A percentile compares a stretch with the other conserved stretches of the same genome.
Conservation (phyloP, 1,284 basidiomycete genomes). For the Fomes fomentarius region DNA sequence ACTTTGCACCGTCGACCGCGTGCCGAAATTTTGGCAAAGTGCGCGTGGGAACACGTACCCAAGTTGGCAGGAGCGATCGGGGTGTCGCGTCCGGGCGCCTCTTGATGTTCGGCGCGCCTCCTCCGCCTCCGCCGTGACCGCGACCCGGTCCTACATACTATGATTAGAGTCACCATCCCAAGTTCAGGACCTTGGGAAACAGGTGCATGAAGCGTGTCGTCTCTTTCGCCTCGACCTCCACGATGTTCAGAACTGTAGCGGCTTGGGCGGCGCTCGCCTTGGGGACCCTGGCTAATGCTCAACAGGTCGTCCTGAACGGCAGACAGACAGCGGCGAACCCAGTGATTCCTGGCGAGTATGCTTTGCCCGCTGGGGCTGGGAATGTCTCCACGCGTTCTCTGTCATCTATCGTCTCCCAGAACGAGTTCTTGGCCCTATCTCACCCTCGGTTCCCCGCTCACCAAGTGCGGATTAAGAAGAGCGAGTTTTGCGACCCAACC, state of each 20-base stretch:
- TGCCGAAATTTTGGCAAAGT: constrained; percentile 33
- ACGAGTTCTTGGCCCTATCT: constrained; percentile 45
- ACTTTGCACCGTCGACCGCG: constrained; percentile 7
- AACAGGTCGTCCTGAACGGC: constrained; percentile 13
- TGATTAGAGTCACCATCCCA: background rate
- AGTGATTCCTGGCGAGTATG: background rate
- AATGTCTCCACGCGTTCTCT: constrained; percentile 21
- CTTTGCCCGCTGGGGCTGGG: constrained; percentile 2
- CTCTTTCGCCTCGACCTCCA: constrained; percentile 1
- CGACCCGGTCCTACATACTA: background rate
- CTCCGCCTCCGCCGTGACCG: background rate
- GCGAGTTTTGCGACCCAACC: constrained; percentile 64
- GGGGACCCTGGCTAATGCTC: constrained; percentile 2
- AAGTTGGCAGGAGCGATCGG: background rate
- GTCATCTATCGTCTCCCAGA: constrained; percentile 36
- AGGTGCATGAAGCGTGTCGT: background rate
- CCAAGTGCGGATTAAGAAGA: constrained; percentile 63
- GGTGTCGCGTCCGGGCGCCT: constrained; percentile 5
- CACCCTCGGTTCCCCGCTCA: constrained; percentile 55
- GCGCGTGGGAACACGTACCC: constrained; percentile 19
- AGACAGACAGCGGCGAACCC: background rate
- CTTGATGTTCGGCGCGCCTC: too few relatives aligned
- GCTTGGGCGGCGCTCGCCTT: background rate
- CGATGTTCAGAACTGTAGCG: constrained; percentile 13
- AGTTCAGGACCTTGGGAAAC: constrained; percentile 5